Percentiles rank a stretch among this genome's conserved stretches.
Conservation (phyloP, 2,329 filamentous ascomycete genomes). For the Amylocarpus encephaloides region DNA sequence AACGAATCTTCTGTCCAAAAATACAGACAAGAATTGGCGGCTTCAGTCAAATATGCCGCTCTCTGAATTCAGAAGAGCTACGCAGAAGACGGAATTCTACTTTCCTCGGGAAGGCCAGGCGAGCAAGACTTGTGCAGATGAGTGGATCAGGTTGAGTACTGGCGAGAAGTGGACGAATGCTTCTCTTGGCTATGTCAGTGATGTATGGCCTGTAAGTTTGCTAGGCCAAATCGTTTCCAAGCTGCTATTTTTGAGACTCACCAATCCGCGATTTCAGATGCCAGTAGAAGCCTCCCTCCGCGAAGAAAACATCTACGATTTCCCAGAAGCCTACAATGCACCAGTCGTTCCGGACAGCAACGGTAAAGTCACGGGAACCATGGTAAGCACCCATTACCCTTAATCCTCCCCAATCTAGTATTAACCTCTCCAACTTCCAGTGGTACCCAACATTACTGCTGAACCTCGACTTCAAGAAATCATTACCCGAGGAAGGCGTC, state of each 20-base stretch:
- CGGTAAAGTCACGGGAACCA: neutral
- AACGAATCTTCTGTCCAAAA: constrained; percentile 35
- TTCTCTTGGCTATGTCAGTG: constrained; percentile 57
- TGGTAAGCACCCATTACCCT: neutral
- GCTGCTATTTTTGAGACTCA: too few relatives aligned
- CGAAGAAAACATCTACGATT: constrained; percentile 26
- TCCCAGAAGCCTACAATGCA: constrained; percentile 13
- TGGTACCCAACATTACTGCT: constrained; percentile 55
- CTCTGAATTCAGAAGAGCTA: constrained; percentile 30
- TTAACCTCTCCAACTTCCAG: neutral
- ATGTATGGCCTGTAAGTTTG: constrained; percentile 48
- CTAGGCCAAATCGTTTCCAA: too few relatives aligned
- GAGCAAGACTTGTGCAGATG: constrained; percentile 43
- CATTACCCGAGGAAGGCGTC: constrained; percentile 58
- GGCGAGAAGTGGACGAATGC: constrained; percentile 58
- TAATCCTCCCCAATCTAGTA: neutral
- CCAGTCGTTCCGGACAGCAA: constrained; percentile 5
- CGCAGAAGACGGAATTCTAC: constrained; percentile 44
- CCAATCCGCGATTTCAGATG: constrained; percentile 31
- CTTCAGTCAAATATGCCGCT: constrained; percentile 22
- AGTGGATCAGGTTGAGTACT: constrained; percentile 60
- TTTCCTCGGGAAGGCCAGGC: constrained; percentile 43
- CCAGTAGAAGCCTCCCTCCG: constrained; percentile 48
- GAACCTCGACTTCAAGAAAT: constrained; percentile 72
- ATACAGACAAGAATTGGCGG: constrained; percentile 43